Base-by-base conservation (phyloP, 371 early-diverging fungal genomes). In the Rhizomucor pusillus region DNA sequence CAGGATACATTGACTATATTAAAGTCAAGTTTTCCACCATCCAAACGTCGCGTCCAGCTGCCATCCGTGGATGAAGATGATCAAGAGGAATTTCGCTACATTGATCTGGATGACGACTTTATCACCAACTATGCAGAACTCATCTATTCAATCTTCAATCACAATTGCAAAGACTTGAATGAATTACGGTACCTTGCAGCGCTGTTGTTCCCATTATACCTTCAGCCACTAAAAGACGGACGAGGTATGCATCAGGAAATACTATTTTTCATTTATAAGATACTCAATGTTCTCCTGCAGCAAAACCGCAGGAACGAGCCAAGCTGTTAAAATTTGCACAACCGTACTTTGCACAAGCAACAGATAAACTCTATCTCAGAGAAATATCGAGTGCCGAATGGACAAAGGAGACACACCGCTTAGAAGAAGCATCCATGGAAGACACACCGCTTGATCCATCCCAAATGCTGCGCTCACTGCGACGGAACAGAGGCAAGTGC, bases 341-440 rank as follows among this genome's bases (percentile, higher is more conserved):
- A 54, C 83, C 85, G 19, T 89, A 91, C 59, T 84, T 93, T 75
- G 75, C 86, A 14, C 86, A 86, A 12, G 92, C 90, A 0, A 79
- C 81, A 5, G 92, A 92, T 47, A 90, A 90, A 24, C 62, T 94
- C 14, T 93, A 91, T 57, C 59, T 92, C 48, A 83, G 93, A 10
- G 89, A 94, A 50, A 86, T 94, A 23, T 92, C 95, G 0, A 88
- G 87, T 45, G 73, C 79, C 1, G 94, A 95, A 55, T 91, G 91
- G 92, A 66, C 76, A 5, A 75, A 80, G 25, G 72, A 82, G 23
- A 70, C 78, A 20, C 34, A 56, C 23, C 37, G 54, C 20, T 22
- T 6, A 24, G 3, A 47, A 29, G 3, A 18, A 13, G 20, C 7
- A 47, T 2, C 13, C 2, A 25, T 41, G 34, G 34, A 33, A 29